These are phyloP conservation scores for Diversispora epigaea DNA, from an alignment of 192 early-diverging fungal species.

Conservation along the genomic window DNA sequence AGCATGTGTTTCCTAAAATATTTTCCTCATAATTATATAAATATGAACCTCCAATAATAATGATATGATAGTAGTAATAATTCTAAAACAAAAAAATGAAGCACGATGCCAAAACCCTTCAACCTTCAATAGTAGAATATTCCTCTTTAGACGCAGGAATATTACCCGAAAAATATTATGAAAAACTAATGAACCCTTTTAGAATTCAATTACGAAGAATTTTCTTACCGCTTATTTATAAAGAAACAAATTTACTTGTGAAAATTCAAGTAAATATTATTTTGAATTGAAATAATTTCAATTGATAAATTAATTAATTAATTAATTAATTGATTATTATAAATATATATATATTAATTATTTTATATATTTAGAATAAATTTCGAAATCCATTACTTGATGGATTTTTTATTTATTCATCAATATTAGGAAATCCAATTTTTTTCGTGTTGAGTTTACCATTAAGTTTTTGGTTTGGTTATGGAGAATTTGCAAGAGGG, in stretches of 20 bases:
- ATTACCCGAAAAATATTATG: conserved; percentile 45
- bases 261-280: conserved; percentile 47
- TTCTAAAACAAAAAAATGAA: no score
- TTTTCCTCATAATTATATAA: no score
- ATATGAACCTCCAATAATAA: no score
- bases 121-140: no score
- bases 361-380: conserved; percentile 1
- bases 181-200: conserved; percentile 46
- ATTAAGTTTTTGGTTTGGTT: conserved; percentile 77
- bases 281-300: background rate
- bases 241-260: conserved; percentile 49
- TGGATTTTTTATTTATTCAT: conserved; percentile 64
- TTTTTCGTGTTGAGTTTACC: conserved; percentile 85
- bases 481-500: conserved; percentile 62
- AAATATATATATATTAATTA: background rate
- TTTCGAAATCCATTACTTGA: conserved; percentile 56
- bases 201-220: conserved; percentile 45
- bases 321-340: no score
- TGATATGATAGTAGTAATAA: no score
- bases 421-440: conserved; percentile 82
- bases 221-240: conserved; percentile 47
- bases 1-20: no score
- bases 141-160: conserved; percentile 33
- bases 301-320: background rate
- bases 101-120: no score